Conservation (phyloP, 2,329 filamentous ascomycete species). For the Eutypella sp. region DNA sequence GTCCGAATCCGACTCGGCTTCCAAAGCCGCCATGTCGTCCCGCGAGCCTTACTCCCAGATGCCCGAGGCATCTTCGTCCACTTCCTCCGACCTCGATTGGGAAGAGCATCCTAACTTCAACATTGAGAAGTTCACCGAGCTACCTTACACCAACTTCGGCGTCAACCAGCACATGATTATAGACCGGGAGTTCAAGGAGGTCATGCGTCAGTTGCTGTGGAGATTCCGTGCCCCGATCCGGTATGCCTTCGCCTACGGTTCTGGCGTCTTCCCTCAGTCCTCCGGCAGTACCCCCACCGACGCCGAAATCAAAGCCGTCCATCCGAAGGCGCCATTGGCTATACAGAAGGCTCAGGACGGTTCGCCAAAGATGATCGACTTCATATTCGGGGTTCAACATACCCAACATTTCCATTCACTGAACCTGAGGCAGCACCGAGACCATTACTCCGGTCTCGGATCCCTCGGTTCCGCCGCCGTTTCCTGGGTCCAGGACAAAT, state of each 20-base stretch:
- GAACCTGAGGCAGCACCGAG: slow-evolving; percentile 80
- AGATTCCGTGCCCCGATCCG: slow-evolving; percentile 89
- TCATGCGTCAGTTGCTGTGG: slow-evolving; percentile 79
- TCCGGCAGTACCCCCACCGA: slow-evolving; percentile 49
- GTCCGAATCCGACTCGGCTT: slow-evolving; percentile 20
- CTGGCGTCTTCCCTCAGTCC: slow-evolving; percentile 85
- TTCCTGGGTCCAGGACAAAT: slow-evolving; percentile 77
- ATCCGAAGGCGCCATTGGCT: slow-evolving; percentile 75
- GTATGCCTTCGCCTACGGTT: slow-evolving; percentile 96
- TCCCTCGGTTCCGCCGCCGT: slow-evolving; percentile 81
- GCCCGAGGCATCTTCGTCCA: slow-evolving; percentile 5
- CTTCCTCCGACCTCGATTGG: slow-evolving; percentile 50
- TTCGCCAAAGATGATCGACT: slow-evolving; percentile 94
- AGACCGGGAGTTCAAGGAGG: slow-evolving; percentile 92
- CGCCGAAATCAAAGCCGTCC: slow-evolving; percentile 58
- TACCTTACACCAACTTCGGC: slow-evolving; percentile 78
- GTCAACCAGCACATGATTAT: slow-evolving; percentile 96
- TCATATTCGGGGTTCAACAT: slow-evolving; percentile 93
- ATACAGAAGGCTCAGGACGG: slow-evolving; percentile 82
- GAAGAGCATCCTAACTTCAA: slow-evolving; percentile 68
- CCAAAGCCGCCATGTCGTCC: slow-evolving; percentile 17
- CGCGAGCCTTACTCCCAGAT: slow-evolving; percentile 20
- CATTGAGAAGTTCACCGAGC: slow-evolving; percentile 69
- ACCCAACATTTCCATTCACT: slow-evolving; percentile 96
- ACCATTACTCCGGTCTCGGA: slow-evolving; percentile 87